These are phyloP conservation scores for Boletus insuetus DNA, from an alignment of 768 basidiomycete species.

Conservation along the genomic window DNA sequence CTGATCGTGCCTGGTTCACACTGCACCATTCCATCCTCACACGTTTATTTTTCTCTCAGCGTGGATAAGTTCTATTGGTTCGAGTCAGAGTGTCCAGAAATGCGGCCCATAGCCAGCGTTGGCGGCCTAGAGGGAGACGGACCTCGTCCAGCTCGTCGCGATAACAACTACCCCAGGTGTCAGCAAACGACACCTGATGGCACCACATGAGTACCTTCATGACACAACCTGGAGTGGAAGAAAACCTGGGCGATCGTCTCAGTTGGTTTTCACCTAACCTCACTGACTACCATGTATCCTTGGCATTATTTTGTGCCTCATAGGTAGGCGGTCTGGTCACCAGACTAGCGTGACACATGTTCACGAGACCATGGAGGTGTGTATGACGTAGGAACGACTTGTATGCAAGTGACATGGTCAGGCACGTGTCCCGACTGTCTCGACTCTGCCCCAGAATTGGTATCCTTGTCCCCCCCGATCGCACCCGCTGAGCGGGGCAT, in stretches of 20 bases:
- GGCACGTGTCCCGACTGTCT: not conserved
- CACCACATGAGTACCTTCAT: not conserved
- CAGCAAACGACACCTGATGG: not conserved
- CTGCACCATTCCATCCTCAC: not conserved
- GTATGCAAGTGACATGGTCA: too few species aligned
- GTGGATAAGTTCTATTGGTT: too few species aligned
- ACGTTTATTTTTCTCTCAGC: not conserved
- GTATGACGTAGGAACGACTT: too few species aligned
- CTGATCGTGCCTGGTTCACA: slow-evolving; percentile 5
- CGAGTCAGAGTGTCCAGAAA: too few species aligned
- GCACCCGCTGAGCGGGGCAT: not conserved
- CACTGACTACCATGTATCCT: too few species aligned
- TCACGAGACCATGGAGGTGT: not conserved
- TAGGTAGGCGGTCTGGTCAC: too few species aligned
- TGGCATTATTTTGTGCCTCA: too few species aligned
- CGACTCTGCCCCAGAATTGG: not conserved
- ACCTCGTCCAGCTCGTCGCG: too few species aligned
- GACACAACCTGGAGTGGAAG: not conserved
- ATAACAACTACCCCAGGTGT: not conserved
- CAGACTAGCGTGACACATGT: not conserved
- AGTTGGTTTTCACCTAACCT: not conserved
- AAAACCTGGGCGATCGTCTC: not conserved
- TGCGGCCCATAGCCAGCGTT: too few species aligned
- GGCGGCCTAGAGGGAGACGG: too few species aligned
- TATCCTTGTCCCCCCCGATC: not conserved